Evolutionary conservation across 805 yeast genomes (phyloP).

Genomic region (Candida ponderosae): DNA sequence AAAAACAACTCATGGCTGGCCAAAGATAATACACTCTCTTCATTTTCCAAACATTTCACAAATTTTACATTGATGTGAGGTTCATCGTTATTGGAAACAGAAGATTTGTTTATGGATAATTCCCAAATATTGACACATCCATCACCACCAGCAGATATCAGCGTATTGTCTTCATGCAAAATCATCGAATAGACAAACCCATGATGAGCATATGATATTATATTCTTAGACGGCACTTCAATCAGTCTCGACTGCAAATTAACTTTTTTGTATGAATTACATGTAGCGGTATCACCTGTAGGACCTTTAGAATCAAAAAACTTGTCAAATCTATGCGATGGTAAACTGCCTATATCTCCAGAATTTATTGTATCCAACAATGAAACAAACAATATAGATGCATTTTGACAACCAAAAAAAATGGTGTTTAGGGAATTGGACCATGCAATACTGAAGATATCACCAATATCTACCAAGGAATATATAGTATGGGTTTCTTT

Average conservation of each 20-base stretch:
- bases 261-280: neutral
- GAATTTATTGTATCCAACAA: constrained; percentile 16
- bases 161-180: constrained; percentile 22
- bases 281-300: constrained; percentile 40
- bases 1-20: constrained; percentile 56
- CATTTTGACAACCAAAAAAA: constrained; percentile 88
- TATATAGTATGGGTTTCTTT: constrained; percentile 64
- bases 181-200: constrained; percentile 76
- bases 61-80: constrained; percentile 9
- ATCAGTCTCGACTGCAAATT: constrained; percentile 30
- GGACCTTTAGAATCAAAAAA: constrained; percentile 91
- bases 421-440: constrained; percentile 49
- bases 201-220: constrained; percentile 78
- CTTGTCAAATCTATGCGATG: constrained; percentile 64
- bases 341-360: constrained; percentile 33
- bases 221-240: constrained; percentile 62
- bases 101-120: constrained; percentile 17
- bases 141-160: constrained; percentile 84
- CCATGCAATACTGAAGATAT: constrained; percentile 79
- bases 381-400: constrained; percentile 71
- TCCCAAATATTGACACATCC: constrained; percentile 83
- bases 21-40: constrained; percentile 67
- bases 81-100: constrained; percentile 9
- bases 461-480: constrained; percentile 85
- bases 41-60: constrained; percentile 44